Conservation (phyloP, 345 rosid species). For the Boechera retrofracta region DNA sequence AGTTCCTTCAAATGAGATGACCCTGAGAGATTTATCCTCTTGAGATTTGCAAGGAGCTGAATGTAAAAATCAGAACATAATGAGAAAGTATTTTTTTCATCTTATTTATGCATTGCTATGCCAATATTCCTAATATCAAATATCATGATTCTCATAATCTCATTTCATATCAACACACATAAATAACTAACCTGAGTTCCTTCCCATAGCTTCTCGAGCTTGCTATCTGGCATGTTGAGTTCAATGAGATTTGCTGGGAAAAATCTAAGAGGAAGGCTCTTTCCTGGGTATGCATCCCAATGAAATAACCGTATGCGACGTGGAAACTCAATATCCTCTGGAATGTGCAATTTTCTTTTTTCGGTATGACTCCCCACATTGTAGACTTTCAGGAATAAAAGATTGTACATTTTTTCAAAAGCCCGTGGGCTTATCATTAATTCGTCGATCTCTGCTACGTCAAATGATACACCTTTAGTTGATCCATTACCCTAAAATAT, state of each 20-base stretch:
- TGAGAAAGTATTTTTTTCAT: no score
- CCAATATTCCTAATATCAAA: no score
- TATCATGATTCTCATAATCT: no score
- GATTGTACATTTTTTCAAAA: not conserved
- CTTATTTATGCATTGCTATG: no score
- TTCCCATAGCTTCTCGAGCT: conserved; percentile 12
- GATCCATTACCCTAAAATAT: conserved; percentile 26
- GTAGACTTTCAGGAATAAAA: not conserved
- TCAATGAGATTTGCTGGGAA: no score
- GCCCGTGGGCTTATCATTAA: not conserved
- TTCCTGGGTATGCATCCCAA: not conserved
- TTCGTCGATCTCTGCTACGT: not conserved
- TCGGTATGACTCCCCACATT: no score
- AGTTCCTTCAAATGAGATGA: not conserved
- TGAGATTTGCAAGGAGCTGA: not conserved
- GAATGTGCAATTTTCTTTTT: not conserved
- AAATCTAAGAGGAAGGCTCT: conserved; percentile 20
- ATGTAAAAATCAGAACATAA: no score
- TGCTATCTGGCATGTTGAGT: no score
- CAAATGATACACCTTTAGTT: conserved; percentile 15
- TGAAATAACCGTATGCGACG: conserved; percentile 13
- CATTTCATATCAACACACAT: no score
- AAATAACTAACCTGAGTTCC: no score
- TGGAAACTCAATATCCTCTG: conserved; percentile 12
- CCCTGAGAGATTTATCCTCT: fast-evolving